Evolutionary conservation across 495 filamentous ascomycete species (phyloP).

Genomic region (Pyronema domesticum): DNA sequence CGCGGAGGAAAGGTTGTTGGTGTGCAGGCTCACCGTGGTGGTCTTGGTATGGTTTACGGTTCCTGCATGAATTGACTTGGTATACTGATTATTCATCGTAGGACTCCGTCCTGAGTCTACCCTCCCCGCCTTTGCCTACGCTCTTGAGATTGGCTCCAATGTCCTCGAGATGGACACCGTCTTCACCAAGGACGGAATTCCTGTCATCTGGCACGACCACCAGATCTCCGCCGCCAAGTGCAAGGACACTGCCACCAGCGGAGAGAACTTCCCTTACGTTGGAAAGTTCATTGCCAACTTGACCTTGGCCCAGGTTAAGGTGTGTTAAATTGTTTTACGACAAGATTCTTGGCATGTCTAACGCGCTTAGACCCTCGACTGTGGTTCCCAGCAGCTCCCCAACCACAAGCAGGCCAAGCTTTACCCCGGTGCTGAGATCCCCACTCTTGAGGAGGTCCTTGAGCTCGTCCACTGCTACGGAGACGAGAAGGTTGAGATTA

Average conservation of each 20-base stretch:
- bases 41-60: not conserved
- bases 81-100: not conserved
- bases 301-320: constrained; percentile 24
- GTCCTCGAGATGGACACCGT: constrained; percentile 25
- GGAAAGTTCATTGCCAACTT: constrained; percentile 25
- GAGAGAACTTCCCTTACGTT: constrained; percentile 16
- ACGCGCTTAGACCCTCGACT: constrained; percentile 18
- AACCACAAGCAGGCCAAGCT: constrained; percentile 18
- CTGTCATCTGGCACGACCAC: constrained; percentile 26
- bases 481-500: constrained; percentile 20
- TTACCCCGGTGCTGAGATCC: constrained; percentile 22
- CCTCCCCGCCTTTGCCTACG: constrained; percentile 22
- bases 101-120: constrained; percentile 21
- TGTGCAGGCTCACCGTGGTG: constrained; percentile 6
- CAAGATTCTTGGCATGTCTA: not conserved
- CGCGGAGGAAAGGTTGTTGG: not conserved
- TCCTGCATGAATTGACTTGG: not conserved
- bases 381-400: constrained; percentile 17
- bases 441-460: constrained; percentile 24
- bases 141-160: constrained; percentile 22
- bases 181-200: constrained; percentile 25
- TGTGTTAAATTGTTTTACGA: not conserved
- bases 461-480: constrained; percentile 24
- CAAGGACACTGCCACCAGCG: constrained; percentile 15
- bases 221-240: constrained; percentile 19